Base-by-base conservation (phyloP, 2,329 filamentous ascomycete species). In the Paecilomyces niveus region DNA sequence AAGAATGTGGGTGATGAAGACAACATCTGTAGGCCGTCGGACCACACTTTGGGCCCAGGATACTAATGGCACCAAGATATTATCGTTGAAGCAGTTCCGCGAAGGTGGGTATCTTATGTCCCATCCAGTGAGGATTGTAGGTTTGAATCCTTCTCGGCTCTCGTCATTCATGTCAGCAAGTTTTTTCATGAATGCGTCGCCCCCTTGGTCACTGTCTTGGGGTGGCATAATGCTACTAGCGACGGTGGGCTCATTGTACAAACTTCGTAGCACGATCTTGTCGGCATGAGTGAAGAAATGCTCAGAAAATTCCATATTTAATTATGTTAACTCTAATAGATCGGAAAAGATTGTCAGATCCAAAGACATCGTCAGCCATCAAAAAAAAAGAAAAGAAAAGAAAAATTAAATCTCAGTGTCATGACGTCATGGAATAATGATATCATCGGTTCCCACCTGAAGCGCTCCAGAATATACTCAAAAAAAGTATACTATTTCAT, bases 1-100 rank as follows among this genome's bases (percentile, higher is more conserved):
- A 35, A 92, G 70, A 22, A 93, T 79, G 70, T 93, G 89, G 0
- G 88, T 90, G 58, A 92, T 72, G 80, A 93, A 90, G 53, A 92
- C 83, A 18, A 92, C 87, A 69, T 93, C 89, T 0, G 87, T 88
- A 57, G 84, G 80, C 59, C 83, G 77, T 13, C 88, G 85, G 9
- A 89, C 86, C 22, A 87, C 71, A 2, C 69, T 72, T 50, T 77
- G 78, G 1, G 83, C 87, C 67, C 80, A 74, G 13, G 73, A 70
- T 54, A 86, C 75, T 69, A 89, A 90, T 0, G 85, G 83, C 49
- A 80, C 75, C 18, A 90, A 74, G 1, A 87, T 26, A 61, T 80
- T 79, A 49, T 73, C 72, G 13, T 39, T 39, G 5, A 39, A 5
- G 13, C 15, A 5, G 67, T 82, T 74, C 53, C 83, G 69, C 10